A percentile compares a stretch with the other conserved stretches of the same genome.
Conservation (phyloP, 2,329 filamentous ascomycete species). For the Coleophoma crateriformis region DNA sequence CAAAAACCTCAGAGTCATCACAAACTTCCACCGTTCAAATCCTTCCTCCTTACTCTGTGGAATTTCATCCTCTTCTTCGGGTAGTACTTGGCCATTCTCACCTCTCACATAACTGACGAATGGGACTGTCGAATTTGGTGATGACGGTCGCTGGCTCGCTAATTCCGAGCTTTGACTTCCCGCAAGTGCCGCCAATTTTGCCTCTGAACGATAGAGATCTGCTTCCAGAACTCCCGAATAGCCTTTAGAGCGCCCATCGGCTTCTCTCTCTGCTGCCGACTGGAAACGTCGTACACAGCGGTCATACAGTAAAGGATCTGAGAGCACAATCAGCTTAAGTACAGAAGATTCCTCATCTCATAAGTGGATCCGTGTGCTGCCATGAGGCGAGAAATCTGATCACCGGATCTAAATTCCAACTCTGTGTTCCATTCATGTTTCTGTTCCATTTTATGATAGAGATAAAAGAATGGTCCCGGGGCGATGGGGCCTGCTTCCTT, state of each 20-base stretch:
- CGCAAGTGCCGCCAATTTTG: slow-evolving; percentile 24
- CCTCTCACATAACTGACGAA: slow-evolving; percentile 20
- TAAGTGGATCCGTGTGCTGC: no score
- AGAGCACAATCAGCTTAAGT: slow-evolving; percentile 7
- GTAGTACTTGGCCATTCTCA: slow-evolving; percentile 19
- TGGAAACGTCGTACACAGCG: slow-evolving; percentile 27
- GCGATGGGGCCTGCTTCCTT: no score
- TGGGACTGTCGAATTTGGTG: slow-evolving; percentile 6
- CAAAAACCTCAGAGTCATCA: slow-evolving; percentile 27
- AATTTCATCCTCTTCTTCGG: slow-evolving; percentile 25
- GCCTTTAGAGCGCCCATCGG: slow-evolving; percentile 27
- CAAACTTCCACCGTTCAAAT: slow-evolving; percentile 26
- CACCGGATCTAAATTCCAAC: no score
- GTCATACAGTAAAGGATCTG: slow-evolving; percentile 29
- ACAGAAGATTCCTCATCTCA: neutral
- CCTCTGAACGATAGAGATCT: slow-evolving; percentile 27
- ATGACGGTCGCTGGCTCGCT: neutral
- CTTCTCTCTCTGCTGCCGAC: slow-evolving; percentile 26
- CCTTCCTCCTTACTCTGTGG: slow-evolving; percentile 26
- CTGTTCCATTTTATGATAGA: no score
- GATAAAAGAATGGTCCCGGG: no score
- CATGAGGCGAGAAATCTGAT: no score
- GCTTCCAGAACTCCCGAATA: slow-evolving; percentile 29
- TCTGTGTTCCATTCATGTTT: no score
- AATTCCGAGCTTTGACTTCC: neutral